A percentile compares a stretch with the other conserved stretches of the same genome.
Evolutionary conservation across 108 stramenopile genomes (phyloP).

Genomic region (Skeletonema costatum): DNA sequence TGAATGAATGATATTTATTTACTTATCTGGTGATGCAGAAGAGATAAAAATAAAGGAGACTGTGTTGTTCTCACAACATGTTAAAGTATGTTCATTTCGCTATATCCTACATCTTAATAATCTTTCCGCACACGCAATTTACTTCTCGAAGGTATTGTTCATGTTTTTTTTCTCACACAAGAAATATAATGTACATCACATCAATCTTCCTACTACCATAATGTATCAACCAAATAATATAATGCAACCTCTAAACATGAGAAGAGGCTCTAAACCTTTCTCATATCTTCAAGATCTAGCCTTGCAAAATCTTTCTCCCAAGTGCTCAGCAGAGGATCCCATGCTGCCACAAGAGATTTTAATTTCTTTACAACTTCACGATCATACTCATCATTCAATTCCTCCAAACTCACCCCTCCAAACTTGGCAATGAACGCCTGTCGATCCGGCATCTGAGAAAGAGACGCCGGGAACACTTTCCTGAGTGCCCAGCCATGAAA

Average conservation of each 20-base stretch:
- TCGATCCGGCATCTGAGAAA: constrained; percentile 46
- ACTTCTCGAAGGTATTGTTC: background rate
- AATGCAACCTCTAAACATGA: too few species aligned
- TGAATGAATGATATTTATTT: too few species aligned
- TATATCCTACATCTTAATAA: background rate
- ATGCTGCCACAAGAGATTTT: constrained; percentile 29
- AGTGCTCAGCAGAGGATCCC: constrained; percentile 41
- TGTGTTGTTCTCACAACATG: background rate
- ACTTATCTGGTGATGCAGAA: background rate
- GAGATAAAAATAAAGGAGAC: background rate
- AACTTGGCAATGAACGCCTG: constrained; percentile 48
- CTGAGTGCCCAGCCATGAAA: constrained; percentile 57
- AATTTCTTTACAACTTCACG: constrained; percentile 39
- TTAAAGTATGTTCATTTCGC: background rate
- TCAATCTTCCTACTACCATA: background rate
- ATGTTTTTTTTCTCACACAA: background rate
- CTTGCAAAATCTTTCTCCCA: constrained; percentile 51
- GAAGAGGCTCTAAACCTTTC: constrained; percentile 12
- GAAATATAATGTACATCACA: background rate
- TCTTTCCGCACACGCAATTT: background rate
- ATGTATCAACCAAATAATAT: background rate
- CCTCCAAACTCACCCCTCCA: constrained; percentile 39
- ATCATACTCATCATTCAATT: constrained; percentile 34
- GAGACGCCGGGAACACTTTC: constrained; percentile 50
- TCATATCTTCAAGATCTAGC: constrained; percentile 48